A percentile compares a stretch with the other conserved stretches of the same genome.
Evolutionary conservation across 192 early-diverging fungal genomes (phyloP).

Genomic region (Coemansia sp.): DNA sequence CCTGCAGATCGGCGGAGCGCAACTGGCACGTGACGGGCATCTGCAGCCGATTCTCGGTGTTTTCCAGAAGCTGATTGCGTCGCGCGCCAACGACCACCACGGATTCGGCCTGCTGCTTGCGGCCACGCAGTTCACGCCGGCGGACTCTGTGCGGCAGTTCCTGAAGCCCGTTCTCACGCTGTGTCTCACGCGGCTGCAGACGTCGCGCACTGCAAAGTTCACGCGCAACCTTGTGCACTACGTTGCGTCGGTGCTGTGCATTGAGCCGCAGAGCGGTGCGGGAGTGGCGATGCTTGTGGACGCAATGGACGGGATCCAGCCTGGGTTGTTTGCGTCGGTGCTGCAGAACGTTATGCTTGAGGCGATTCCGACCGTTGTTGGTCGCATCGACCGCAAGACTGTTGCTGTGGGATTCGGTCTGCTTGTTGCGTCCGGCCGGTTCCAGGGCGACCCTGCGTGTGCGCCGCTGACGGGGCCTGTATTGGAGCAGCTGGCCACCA

Average conservation of each 20-base stretch:
- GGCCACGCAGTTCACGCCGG: constrained; percentile 77
- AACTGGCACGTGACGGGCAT: constrained; percentile 70
- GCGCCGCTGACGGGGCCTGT: constrained; percentile 23
- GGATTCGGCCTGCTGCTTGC: constrained; percentile 80
- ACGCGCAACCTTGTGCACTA: constrained; percentile 47
- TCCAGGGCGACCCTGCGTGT: constrained; percentile 21
- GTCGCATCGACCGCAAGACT: constrained; percentile 53
- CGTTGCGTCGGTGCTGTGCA: constrained; percentile 43
- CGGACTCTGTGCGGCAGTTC: constrained; percentile 58
- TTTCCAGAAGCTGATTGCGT: constrained; percentile 88
- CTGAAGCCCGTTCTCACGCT: constrained; percentile 65
- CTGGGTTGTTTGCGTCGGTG: constrained; percentile 35
- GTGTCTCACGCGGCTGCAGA: constrained; percentile 58
- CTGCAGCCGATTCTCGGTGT: constrained; percentile 88
- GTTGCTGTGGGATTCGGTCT: constrained; percentile 46
- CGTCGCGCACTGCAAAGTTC: constrained; percentile 39
- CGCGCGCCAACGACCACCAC: constrained; percentile 81
- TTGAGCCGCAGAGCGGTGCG: constrained; percentile 12
- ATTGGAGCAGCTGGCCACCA: constrained; percentile 32
- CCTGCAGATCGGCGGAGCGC: constrained; percentile 69
- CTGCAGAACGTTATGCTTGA: constrained; percentile 49
- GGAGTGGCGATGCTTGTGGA: constrained; percentile 34
- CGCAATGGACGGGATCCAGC: constrained; percentile 52
- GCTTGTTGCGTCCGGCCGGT: constrained; percentile 31
- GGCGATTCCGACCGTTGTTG: constrained; percentile 35